Conservation (phyloP, 2,329 filamentous ascomycete species). For the Fusarium coffeatum region DNA sequence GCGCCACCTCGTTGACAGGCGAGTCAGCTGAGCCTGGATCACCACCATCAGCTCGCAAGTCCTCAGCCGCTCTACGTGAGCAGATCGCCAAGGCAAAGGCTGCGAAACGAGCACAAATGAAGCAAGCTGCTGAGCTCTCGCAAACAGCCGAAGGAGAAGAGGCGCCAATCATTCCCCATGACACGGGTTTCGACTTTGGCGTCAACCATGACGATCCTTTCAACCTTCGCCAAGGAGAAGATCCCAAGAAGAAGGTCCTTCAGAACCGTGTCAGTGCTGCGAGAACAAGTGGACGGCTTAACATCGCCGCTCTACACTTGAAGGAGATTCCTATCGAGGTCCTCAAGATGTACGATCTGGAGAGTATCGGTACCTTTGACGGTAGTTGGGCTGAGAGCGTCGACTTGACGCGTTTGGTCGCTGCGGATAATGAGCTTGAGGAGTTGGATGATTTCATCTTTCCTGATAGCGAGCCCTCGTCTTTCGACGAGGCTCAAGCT, state of each 20-base stretch:
- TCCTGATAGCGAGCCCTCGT: slow-evolving; percentile 73
- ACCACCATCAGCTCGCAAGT: slow-evolving; percentile 63
- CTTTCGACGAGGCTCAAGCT: slow-evolving; percentile 73
- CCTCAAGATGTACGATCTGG: slow-evolving; percentile 88
- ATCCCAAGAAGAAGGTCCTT: slow-evolving; percentile 73
- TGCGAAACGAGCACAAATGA: slow-evolving; percentile 70
- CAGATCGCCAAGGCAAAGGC: slow-evolving; percentile 95
- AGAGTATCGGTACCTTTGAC: slow-evolving; percentile 70
- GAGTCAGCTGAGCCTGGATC: slow-evolving; percentile 31
- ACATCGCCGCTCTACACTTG: slow-evolving; percentile 86
- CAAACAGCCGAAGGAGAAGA: slow-evolving; percentile 26
- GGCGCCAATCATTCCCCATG: slow-evolving; percentile 59
- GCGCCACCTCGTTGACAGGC: slow-evolving; percentile 24
- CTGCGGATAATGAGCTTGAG: slow-evolving; percentile 89
- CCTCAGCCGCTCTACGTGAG: slow-evolving; percentile 84
- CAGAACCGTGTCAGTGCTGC: slow-evolving; percentile 78
- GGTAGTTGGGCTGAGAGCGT: slow-evolving; percentile 91
- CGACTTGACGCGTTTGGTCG: slow-evolving; percentile 84
- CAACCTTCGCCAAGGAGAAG: slow-evolving; percentile 70
- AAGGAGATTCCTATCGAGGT: slow-evolving; percentile 85
- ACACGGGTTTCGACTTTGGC: slow-evolving; percentile 61
- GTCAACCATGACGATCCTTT: slow-evolving; percentile 73
- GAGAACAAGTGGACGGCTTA: slow-evolving; percentile 82
- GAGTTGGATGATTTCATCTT: slow-evolving; percentile 79
- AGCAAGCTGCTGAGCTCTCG: slow-evolving; percentile 46